These are phyloP conservation scores for Mycena olivaceomarginata DNA, from an alignment of 768 basidiomycete genomes.

Conservation along the genomic window DNA sequence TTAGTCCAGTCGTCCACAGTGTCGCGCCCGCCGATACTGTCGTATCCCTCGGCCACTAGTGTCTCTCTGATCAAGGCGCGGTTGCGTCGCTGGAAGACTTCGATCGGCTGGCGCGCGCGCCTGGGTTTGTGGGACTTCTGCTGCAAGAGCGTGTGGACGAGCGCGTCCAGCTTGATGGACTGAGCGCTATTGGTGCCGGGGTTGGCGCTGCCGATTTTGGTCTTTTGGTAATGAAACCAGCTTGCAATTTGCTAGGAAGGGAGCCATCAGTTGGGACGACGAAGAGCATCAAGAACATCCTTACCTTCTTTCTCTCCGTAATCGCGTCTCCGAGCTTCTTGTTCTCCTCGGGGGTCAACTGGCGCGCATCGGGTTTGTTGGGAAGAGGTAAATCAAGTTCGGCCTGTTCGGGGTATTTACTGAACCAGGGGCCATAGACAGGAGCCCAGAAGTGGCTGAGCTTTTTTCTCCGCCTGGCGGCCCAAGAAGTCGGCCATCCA, in stretches of 20 bases:
- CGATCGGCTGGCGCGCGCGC: constrained; percentile 24
- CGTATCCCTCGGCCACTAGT: background rate
- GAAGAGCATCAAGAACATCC: background rate
- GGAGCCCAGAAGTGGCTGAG: constrained; percentile 23
- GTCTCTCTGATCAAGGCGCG: background rate
- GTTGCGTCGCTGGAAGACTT: constrained; percentile 26
- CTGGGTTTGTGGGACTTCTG: background rate
- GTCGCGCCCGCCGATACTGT: background rate
- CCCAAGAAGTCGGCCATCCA: constrained; percentile 15
- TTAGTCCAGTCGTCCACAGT: background rate
- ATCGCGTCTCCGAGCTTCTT: background rate
- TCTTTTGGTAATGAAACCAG: constrained; percentile 14
- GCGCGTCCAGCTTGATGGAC: too few species aligned
- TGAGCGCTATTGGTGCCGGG: too few species aligned
- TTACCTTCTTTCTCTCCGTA: background rate
- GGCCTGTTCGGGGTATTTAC: background rate
- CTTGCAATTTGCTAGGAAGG: constrained; percentile 7
- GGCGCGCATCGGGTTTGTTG: background rate
- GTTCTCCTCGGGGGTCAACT: constrained; percentile 6
- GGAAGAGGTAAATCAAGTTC: background rate
- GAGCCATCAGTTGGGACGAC: background rate
- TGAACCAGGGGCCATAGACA: background rate
- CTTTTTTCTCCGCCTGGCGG: constrained; percentile 11
- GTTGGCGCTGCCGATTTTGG: background rate
- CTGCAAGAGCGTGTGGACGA: background rate